Base-by-base conservation (phyloP, 2,329 filamentous ascomycete genomes). In the Ceratocystis ficicola region DNA sequence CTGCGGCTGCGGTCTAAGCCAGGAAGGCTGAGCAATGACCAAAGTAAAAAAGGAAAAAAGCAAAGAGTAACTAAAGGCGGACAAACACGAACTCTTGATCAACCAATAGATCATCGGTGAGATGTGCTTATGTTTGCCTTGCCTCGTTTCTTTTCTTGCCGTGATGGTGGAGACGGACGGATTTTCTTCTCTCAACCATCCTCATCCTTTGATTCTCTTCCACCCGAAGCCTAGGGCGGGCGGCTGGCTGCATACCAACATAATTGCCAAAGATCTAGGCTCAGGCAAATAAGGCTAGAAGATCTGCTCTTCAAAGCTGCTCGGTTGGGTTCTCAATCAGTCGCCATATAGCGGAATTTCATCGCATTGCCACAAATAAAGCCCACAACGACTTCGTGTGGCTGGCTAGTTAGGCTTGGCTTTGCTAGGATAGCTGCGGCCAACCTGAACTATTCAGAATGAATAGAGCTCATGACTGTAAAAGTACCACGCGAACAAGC, bases 381-480 rank as follows among this genome's bases (percentile, higher is more conserved):
- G 28, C 17, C 36, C 55, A 17, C 22, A 6, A 59, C 55, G 55
- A 59, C 55, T 59, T 59, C 55, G 55, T 59, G 55, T 52, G 22
- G 48, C 48, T 48, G 46, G 46, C 48, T 20, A 20, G 48, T 10
- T 48, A 22, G 46, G 46, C 46, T 22, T 48, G 46, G 20, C 46
- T 25, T 52, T 22, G 8, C 10, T 15, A 22, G 20, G 7, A 52
- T 41, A 3, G 36, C 36, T 41, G 36, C 36, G 36, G 36, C 36
- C 36, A 41, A 41, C 10, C 12, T 41, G 10, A 41, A 41, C 36
- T 41, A 41, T 41, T 41, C 36, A 41, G 0, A 5, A 5, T 41
- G 36, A 41, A 41, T 41, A 52, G 7, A 12, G 28, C 28, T 59
- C 55, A 59, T 59, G 28, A 30, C 55, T 30, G 30, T 17, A 59